phyloP scores from a whole-genome alignment of 768 basidiomycete species.

The Sistotremastrum niveocremeum region DNA sequence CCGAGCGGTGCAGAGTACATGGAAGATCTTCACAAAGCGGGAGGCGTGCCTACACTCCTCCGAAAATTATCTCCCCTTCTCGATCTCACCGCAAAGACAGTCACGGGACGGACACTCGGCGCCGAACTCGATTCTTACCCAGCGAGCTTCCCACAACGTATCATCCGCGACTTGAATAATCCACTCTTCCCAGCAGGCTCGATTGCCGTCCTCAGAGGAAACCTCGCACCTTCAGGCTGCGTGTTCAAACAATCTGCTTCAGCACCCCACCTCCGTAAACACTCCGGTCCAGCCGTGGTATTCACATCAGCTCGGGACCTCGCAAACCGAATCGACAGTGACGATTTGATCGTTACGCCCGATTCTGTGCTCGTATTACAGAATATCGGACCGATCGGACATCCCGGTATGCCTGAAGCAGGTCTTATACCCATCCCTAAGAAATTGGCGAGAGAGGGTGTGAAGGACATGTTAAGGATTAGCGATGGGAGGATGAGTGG shows the following conservation, averaged over 20 bases:
- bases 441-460: conserved; percentile 11
- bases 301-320: conserved; percentile 11
- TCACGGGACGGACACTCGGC: conserved; percentile 9
- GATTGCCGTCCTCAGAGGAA: conserved; percentile 7
- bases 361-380: conserved; percentile 11
- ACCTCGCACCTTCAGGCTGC: conserved; percentile 7
- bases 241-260: conserved; percentile 9
- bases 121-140: conserved; percentile 5
- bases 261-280: conserved; percentile 1
- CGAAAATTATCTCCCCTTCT: conserved; percentile 1
- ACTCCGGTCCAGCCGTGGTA: conserved; percentile 12
- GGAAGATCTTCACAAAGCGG: conserved; percentile 10
- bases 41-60: conserved; percentile 8
- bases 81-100: conserved; percentile 7
- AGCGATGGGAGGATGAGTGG: conserved; percentile 15
- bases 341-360: conserved; percentile 8
- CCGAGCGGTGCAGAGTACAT: conserved; percentile 8
- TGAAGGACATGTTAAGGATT: conserved; percentile 15
- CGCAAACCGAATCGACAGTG: conserved; percentile 9
- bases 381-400: conserved; percentile 13
- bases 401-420: conserved; percentile 17
- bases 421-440: conserved; percentile 16
- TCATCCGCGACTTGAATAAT: conserved; percentile 5
- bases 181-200: conserved; percentile 7
- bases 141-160: conserved; percentile 4